Base-by-base conservation (phyloP, 2,329 filamentous ascomycete species). In the Aspergillus aculeatinus region DNA sequence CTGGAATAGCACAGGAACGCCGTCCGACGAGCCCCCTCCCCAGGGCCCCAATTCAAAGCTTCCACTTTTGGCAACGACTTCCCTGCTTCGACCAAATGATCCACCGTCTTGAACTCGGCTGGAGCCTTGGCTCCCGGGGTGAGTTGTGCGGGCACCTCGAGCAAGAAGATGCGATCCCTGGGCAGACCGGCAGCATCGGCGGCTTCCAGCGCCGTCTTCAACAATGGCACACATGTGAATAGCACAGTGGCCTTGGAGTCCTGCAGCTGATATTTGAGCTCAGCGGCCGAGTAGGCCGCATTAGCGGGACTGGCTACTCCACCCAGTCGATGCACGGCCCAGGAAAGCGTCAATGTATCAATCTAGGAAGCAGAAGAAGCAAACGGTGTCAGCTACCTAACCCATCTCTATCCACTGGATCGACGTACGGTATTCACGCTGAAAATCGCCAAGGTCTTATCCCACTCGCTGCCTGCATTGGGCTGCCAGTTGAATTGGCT, bases 1-100 rank as follows among this genome's bases (percentile, higher is more conserved):
- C 87, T 91, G 0, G 89, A 92, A 73, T 91, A 93, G 77, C 89
- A 92, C 49, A 96, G 80, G 70, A 90, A 94, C 0, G 91, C 89
- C 5, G 86, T 86, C 67, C 89, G 87, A 57, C 85, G 84, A 39
- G 83, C 70, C 25, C 72, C 77, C 57, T 80, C 77, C 5, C 77
- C 78, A 9, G 75, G 71, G 14, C 65, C 63, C 78, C 78, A 81
- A 55, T 72, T 73, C 59, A 79, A 58, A 16, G 69, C 72, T 55
- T 80, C 77, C 9, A 80, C 31, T 16, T 72, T 67, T 0, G 77
- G 77, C 4, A 78, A 66, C 7, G 69, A 69, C 58, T 72, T 74
- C 5, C 91, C 91, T 61, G 87, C 80, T 2, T 80, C 78, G 35
- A 92, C 81, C 23, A 94, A 74, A 44, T 92, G 82, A 12, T 88